Conservation (phyloP, 257 asterid species). For the Fraxinus americana region DNA sequence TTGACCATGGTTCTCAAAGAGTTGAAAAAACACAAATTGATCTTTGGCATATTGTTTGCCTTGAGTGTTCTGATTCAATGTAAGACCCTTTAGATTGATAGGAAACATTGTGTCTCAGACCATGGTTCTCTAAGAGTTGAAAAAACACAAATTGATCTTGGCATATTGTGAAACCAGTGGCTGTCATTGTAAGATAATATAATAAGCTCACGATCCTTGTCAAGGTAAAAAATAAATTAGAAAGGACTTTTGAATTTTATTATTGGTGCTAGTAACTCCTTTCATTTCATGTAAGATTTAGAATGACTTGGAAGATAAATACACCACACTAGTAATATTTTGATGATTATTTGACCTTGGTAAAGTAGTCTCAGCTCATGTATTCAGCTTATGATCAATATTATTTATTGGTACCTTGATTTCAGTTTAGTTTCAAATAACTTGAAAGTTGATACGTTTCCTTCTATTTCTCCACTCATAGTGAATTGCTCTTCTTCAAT, state of each 20-base stretch:
- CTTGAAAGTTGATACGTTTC: not conserved
- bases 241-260: not conserved
- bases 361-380: not conserved
- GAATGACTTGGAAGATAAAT: not conserved
- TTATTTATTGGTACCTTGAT: not conserved
- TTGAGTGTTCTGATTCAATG: too few species aligned
- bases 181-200: not conserved
- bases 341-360: not conserved
- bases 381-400: not conserved
- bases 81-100: too few species aligned
- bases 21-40: not conserved
- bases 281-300: not conserved
- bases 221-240: not conserved
- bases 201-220: not conserved
- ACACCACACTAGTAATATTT: not conserved
- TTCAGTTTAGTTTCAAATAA: not conserved
- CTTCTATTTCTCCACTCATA: not conserved
- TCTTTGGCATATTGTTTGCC: too few species aligned
- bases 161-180: not conserved
- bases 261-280: not conserved
- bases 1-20: not conserved
- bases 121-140: not conserved
- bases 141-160: not conserved
- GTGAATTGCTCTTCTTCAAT: not conserved
- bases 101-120: too few species aligned